phyloP scores from a whole-genome alignment of 139 green algal species.

The Desmodesmus armatus region DNA sequence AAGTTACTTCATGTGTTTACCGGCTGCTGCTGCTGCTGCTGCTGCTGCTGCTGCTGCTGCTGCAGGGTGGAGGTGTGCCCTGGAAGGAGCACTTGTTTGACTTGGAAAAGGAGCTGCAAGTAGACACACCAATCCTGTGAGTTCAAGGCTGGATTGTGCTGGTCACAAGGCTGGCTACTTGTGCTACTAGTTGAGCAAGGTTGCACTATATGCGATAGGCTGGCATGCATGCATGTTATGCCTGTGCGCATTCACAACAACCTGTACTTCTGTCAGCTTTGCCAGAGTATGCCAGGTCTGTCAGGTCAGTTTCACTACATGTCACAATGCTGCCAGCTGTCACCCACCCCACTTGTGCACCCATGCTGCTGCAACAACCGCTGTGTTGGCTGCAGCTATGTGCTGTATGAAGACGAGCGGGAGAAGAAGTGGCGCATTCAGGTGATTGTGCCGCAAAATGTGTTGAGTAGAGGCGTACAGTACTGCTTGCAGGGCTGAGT shows the following conservation, averaged over 20 bases:
- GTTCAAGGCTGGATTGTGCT: too few species aligned
- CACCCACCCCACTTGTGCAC: background rate
- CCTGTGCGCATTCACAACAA: too few species aligned
- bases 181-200: background rate
- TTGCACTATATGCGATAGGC: too few species aligned
- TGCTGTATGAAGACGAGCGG: conserved; percentile 83
- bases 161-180: conserved; percentile 4
- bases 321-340: background rate
- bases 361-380: too few species aligned
- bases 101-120: conserved; percentile 89
- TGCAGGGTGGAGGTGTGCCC: conserved; percentile 60
- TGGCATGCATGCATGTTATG: too few species aligned
- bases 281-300: conserved; percentile 16
- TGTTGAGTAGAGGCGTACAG: too few species aligned
- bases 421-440: conserved; percentile 87
- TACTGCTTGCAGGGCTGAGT: background rate
- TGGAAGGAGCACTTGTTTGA: conserved; percentile 98
- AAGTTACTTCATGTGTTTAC: background rate
- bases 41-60: background rate
- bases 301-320: conserved; percentile 5
- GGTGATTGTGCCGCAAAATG: too few species aligned
- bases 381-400: too few species aligned
- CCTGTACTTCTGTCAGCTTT: too few species aligned
- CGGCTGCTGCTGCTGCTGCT: background rate
- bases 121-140: conserved; percentile 70